phyloP scores from a whole-genome alignment of 208 protist genomes.

The Acanthamoeba castellanii region DNA sequence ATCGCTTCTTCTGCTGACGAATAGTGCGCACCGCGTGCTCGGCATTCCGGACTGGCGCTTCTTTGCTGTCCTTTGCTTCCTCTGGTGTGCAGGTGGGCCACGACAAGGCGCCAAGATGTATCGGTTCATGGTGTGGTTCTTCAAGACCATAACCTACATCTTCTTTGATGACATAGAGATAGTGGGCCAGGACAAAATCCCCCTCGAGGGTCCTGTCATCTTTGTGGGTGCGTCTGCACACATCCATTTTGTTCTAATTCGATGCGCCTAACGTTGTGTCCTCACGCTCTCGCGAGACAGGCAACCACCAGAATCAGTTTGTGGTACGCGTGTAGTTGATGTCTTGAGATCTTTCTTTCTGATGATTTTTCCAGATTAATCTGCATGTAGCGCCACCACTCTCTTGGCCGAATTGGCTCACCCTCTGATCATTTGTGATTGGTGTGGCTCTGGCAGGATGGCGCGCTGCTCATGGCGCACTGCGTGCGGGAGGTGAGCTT shows the following conservation, averaged over 20 bases:
- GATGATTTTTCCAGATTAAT: too few species aligned
- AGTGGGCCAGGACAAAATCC: slow-evolving; percentile 93
- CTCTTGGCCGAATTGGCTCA: too few species aligned
- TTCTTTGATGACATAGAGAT: slow-evolving; percentile 95
- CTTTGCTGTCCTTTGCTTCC: too few species aligned
- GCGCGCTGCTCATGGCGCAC: slow-evolving; percentile 93
- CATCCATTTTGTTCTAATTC: not conserved
- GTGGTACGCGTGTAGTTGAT: slow-evolving; percentile 29
- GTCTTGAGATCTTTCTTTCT: not conserved
- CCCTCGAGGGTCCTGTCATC: slow-evolving; percentile 92
- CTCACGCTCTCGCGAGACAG: not conserved
- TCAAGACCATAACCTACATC: slow-evolving; percentile 92
- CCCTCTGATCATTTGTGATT: not conserved
- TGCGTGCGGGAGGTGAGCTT: slow-evolving; percentile 92
- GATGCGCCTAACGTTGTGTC: not conserved
- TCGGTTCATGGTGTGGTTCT: slow-evolving; percentile 78
- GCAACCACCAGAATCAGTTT: slow-evolving; percentile 94
- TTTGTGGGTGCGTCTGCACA: slow-evolving; percentile 90
- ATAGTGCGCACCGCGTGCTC: too few species aligned
- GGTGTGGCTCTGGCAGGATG: slow-evolving; percentile 90
- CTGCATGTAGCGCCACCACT: too few species aligned
- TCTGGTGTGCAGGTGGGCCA: too few species aligned
- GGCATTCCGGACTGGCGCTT: too few species aligned
- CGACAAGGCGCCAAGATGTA: slow-evolving; percentile 7
- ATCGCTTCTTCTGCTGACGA: too few species aligned